These are phyloP conservation scores for Peniophora sp. DNA, from an alignment of 1,284 basidiomycete genomes.

Conservation along the genomic window DNA sequence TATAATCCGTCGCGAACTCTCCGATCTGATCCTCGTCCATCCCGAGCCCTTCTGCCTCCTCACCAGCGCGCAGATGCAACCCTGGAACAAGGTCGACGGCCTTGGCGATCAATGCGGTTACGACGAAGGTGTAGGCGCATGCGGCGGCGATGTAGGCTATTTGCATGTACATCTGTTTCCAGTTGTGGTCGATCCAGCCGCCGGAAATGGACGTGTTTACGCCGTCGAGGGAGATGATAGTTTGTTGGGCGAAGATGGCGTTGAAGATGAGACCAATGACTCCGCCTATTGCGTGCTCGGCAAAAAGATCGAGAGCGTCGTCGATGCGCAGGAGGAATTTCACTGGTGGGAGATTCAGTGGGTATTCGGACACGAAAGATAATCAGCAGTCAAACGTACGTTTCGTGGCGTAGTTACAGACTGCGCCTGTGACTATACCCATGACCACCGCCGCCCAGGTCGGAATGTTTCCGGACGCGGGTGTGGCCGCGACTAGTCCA, in stretches of 20 bases:
- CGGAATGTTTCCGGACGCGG: slow-evolving; percentile 62
- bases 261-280: slow-evolving; percentile 79
- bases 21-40: slow-evolving; percentile 87
- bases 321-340: slow-evolving; percentile 66
- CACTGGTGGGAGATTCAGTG: slow-evolving; percentile 29
- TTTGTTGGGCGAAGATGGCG: slow-evolving; percentile 67
- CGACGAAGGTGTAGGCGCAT: slow-evolving; percentile 56
- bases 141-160: slow-evolving; percentile 75
- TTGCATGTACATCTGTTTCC: slow-evolving; percentile 77
- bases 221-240: slow-evolving; percentile 65
- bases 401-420: slow-evolving; percentile 86
- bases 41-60: slow-evolving; percentile 77
- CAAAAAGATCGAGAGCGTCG: slow-evolving; percentile 81
- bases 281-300: slow-evolving; percentile 89
- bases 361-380: background rate
- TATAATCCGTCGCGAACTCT: slow-evolving; percentile 72
- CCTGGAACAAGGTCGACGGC: slow-evolving; percentile 72
- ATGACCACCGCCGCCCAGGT: slow-evolving; percentile 70
- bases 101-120: slow-evolving; percentile 64
- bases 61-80: slow-evolving; percentile 63
- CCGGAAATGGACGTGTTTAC: slow-evolving; percentile 62
- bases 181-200: slow-evolving; percentile 70
- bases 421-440: slow-evolving; percentile 66
- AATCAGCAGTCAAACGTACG: slow-evolving; percentile 37
- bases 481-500: slow-evolving; percentile 88